Evolutionary conservation across 2,329 filamentous ascomycete genomes (phyloP).

Genomic region (Exserohilum rostratum): DNA sequence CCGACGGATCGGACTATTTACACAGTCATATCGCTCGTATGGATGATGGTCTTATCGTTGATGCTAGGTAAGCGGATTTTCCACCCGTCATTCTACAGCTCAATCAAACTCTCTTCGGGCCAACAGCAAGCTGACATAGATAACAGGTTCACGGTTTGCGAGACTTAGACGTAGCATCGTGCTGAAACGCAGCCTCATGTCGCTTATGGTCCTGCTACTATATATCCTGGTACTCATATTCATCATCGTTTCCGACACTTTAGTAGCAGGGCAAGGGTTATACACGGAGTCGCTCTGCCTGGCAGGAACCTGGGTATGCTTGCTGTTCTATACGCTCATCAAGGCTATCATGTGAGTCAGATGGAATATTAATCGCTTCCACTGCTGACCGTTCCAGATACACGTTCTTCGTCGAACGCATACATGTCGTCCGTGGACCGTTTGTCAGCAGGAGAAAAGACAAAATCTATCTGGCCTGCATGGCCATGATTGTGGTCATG

Average conservation of each 20-base stretch:
- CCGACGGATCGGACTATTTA: slow-evolving; percentile 1
- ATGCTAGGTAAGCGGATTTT: slow-evolving; percentile 4
- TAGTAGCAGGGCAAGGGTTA: slow-evolving; percentile 39
- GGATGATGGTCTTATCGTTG: slow-evolving; percentile 7
- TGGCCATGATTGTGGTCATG: slow-evolving; percentile 27
- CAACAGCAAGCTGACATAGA: too few species aligned
- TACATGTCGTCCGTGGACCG: slow-evolving; percentile 44
- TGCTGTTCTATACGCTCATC: slow-evolving; percentile 44
- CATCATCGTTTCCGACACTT: slow-evolving; percentile 25
- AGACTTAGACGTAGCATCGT: slow-evolving; percentile 1
- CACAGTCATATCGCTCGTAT: slow-evolving; percentile 1
- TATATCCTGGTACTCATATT: slow-evolving; percentile 27
- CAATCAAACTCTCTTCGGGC: too few species aligned
- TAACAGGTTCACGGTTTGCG: slow-evolving; percentile 1
- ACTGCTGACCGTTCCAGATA: slow-evolving; percentile 28
- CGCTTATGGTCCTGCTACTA: slow-evolving; percentile 21
- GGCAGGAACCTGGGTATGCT: slow-evolving; percentile 45
- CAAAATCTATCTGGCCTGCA: slow-evolving; percentile 39
- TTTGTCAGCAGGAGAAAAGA: slow-evolving; percentile 39
- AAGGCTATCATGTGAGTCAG: slow-evolving; percentile 35
- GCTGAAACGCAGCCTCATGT: slow-evolving; percentile 22
- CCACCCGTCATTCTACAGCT: too few species aligned
- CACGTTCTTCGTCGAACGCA: slow-evolving; percentile 49
- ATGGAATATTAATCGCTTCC: background rate
- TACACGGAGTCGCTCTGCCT: slow-evolving; percentile 32